Base-by-base conservation (phyloP, 352 stramenopile genomes). In the Phytophthora sp. region DNA sequence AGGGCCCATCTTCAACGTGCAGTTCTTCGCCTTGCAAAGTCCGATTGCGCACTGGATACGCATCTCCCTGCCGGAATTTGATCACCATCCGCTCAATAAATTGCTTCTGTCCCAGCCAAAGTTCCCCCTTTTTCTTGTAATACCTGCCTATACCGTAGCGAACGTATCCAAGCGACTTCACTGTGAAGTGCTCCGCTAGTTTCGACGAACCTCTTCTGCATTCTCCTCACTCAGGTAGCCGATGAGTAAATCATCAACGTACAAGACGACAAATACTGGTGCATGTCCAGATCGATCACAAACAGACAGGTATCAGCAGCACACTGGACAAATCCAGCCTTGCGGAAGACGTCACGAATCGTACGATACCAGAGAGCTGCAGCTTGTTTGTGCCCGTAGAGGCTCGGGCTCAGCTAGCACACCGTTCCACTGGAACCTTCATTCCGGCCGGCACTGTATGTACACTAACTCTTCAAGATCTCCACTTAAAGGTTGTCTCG, bases 311-410 rank as follows among this genome's bases (percentile, higher is more conserved):
- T 2, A 15, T 71, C 39, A 13, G 24, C 13, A 3, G 8, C 5
- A 7, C 56, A 67, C 15, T 63, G 57, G 0, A 0, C 0, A 29
- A 63, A 67, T 7, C 50, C 50, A 0, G 33, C 4, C 9, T 18
- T 13, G 9, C 16, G 8, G 18, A 68, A 58, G 0, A 62, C 64
- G 1, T 35, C 27, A 4, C 36, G 52, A 27, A 81, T 76, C 15
- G 50, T 78, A 0, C 36, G 23, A 41, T 68, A 54, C 70, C 71
- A 84, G 4, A 70, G 56, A 12, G 49, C 50, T 7, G 69, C 63
- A 16, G 70, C 63, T 59, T 82, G 64, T 12, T 82, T 81, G 0
- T 81, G 41, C 6, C 63, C 77, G 35, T 85, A 81, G 0, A 85
- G 20, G 23, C 60, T 75, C 24, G 45, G 50, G 9, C 27, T 47